Base-by-base conservation (phyloP, 2,329 filamentous ascomycete species). In the Zasmidium citrigriseum region DNA sequence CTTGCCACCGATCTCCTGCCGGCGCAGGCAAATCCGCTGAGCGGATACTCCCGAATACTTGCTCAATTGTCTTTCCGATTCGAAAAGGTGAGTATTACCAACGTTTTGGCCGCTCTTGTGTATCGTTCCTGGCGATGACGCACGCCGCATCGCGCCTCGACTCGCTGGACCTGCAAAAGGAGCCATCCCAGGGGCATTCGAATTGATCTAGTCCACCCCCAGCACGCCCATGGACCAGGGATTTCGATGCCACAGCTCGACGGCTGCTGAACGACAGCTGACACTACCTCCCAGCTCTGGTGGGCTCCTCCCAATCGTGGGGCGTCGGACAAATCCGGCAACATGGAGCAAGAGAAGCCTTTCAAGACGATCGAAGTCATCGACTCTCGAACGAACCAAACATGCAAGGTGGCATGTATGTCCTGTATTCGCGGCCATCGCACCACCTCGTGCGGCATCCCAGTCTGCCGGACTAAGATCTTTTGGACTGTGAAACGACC, bases 401-500 rank as follows among this genome's bases (percentile, higher is more conserved):
- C 63, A 29, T 72, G 70, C 63, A 73, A 73, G 58, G 64, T 73
- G 44, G 70, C 71, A 16, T 73, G 71, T 62, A 72, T 72, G 70
- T 70, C 69, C 25, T 73, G 71, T 59, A 73, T 73, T 53, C 69
- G 70, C 18, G 71, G 71, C 34, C 71, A 73, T 54, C 68, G 71
- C 25, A 72, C 71, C 20, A 73, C 69, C 16, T 68, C 68, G 11
- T 73, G 71, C 57, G 71, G 71, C 20, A 72, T 70, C 20, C 68
- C 67, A n/a, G 68, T 71, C 18, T 73, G 71, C 53, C 69, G 71
- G 46, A 65, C 59, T 46, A 72, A 73, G 59, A 59, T 72, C 29
- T 71, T 73, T 63, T 73, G 71, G 71, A 73, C 70, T 2, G 69
- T 73, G 45, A 73, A 73, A 58, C 63, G 70, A 49, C 70, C 70